phyloP scores from a whole-genome alignment of 352 stramenopile genomes.

The Phytopythium ostracodes region DNA sequence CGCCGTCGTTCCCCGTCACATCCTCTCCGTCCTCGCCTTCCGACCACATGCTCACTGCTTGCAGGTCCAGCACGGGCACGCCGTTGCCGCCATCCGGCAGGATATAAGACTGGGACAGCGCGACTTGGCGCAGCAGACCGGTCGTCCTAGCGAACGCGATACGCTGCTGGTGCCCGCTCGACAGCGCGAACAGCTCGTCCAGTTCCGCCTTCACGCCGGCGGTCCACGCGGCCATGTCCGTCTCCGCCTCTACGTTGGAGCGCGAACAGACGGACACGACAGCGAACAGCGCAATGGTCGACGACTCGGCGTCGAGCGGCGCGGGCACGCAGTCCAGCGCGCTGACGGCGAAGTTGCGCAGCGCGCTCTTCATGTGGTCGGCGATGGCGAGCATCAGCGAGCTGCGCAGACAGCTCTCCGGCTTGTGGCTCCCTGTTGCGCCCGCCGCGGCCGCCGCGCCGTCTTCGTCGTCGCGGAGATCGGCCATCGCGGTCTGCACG shows the following conservation, averaged over 20 bases:
- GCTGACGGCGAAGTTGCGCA: conserved; percentile 32
- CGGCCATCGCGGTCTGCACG: conserved; percentile 16
- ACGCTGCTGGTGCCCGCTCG: conserved; percentile 16
- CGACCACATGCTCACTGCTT: conserved; percentile 29
- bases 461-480: conserved; percentile 7
- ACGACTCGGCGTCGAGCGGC: conserved; percentile 23
- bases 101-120: conserved; percentile 29
- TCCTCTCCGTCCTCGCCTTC: conserved; percentile 14
- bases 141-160: conserved; percentile 18
- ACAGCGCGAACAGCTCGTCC: conserved; percentile 19
- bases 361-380: conserved; percentile 25
- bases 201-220: conserved; percentile 20
- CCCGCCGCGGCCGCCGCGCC: neutral
- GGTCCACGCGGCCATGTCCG: conserved; percentile 24
- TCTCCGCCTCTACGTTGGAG: conserved; percentile 32
- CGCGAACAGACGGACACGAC: conserved; percentile 38
- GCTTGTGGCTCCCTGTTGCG: neutral
- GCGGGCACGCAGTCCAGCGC: conserved; percentile 39
- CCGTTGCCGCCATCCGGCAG: conserved; percentile 33
- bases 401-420: conserved; percentile 28
- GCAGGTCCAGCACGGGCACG: conserved; percentile 36
- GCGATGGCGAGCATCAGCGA: conserved; percentile 31
- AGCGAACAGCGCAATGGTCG: conserved; percentile 26
- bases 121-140: conserved; percentile 24
- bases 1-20: neutral